Conservation (phyloP, 2,329 filamentous ascomycete species). For the Ilyonectria destructans region DNA sequence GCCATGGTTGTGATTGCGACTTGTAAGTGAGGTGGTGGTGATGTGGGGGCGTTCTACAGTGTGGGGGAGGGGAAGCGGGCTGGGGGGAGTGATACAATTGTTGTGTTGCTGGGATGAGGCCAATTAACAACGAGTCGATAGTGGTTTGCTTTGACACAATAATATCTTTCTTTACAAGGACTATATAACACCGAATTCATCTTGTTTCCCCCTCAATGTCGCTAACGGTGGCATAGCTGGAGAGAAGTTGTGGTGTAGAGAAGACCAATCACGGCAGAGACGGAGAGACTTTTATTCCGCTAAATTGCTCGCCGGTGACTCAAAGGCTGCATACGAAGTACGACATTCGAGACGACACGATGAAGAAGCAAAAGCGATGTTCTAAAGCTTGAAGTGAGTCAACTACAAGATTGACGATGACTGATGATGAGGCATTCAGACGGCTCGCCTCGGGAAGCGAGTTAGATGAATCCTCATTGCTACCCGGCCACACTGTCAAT, state of each 20-base stretch:
- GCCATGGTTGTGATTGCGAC: constrained; percentile 17
- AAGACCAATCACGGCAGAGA: constrained; percentile 24
- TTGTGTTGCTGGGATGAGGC: neutral
- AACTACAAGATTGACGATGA: neutral
- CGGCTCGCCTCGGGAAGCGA: neutral
- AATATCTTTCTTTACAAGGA: neutral
- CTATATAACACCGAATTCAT: neutral
- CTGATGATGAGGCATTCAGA: neutral
- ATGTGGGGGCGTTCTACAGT: neutral
- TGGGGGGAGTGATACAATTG: neutral
- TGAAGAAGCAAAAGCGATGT: neutral
- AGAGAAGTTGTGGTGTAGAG: neutral
- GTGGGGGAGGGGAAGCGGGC: neutral
- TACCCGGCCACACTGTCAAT: neutral
- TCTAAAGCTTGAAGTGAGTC: neutral
- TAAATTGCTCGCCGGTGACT: constrained; percentile 44
- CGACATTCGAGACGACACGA: constrained; percentile 9
- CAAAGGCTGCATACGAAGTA: constrained; percentile 23
- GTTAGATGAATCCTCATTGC: neutral
- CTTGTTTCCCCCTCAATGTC: neutral
- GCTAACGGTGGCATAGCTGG: neutral
- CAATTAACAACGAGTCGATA: neutral
- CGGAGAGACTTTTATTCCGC: neutral
- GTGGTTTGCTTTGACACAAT: neutral
- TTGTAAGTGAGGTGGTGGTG: constrained; percentile 1